These are phyloP conservation scores for Diaporthe sp. DNA, from an alignment of 2,329 filamentous ascomycete species.

Conservation along the genomic window DNA sequence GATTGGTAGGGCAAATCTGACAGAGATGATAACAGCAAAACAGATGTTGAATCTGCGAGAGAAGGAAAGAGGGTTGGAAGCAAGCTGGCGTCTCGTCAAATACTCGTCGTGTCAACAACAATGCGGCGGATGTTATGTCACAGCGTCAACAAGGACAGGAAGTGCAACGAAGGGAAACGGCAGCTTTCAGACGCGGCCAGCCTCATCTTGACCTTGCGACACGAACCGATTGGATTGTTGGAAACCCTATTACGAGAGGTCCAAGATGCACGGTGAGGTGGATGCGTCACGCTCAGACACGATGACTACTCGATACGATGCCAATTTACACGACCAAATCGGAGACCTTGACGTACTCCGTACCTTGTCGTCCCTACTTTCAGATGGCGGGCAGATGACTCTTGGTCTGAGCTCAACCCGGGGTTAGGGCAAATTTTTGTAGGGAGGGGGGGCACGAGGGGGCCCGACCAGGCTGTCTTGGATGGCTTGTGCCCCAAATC, in stretches of 20 bases:
- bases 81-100: background rate
- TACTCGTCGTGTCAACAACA: background rate
- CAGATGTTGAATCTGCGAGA: background rate
- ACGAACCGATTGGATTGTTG: background rate
- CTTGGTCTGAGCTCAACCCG: background rate
- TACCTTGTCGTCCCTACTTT: slow-evolving; percentile 1
- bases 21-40: too few relatives aligned
- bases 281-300: slow-evolving; percentile 8
- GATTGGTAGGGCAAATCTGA: background rate
- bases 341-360: slow-evolving; percentile 1
- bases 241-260: slow-evolving; percentile 22
- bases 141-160: background rate
- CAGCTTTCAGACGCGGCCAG: slow-evolving; percentile 10
- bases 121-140: background rate
- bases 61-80: background rate
- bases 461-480: too few relatives aligned
- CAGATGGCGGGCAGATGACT: background rate
- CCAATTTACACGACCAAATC: slow-evolving; percentile 27
- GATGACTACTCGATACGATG: slow-evolving; percentile 23
- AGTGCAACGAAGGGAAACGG: background rate
- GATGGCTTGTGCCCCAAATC: background rate
- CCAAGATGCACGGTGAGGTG: background rate
- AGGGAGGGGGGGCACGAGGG: background rate
- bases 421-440: background rate
- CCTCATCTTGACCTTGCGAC: slow-evolving; percentile 13